phyloP scores from a whole-genome alignment of 1,284 basidiomycete species.

The Austroboletus novae-zelandiae region DNA sequence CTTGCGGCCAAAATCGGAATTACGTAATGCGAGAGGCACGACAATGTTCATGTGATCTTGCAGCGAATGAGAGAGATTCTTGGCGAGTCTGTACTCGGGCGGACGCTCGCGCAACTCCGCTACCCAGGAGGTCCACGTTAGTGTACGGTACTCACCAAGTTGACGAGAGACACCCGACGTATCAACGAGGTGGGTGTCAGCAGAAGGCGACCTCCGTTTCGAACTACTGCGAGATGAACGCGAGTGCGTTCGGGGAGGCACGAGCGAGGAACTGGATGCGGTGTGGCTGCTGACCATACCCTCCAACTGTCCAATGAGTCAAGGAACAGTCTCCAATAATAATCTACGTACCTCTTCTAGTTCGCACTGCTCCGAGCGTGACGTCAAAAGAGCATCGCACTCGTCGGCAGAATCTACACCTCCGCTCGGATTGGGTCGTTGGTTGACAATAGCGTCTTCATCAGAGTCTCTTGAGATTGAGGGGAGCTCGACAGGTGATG shows the following conservation, averaged over 20 bases:
- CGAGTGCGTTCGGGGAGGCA: not conserved
- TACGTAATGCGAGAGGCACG: constrained; percentile 30
- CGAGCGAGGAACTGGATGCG: constrained; percentile 16
- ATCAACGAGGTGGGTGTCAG: not conserved
- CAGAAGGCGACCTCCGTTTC: not conserved
- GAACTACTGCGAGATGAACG: not conserved
- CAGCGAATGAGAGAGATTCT: constrained; percentile 46
- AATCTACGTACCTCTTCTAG: not conserved
- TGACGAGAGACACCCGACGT: not conserved
- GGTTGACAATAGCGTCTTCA: not conserved
- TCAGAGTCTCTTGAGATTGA: not conserved
- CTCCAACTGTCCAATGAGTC: constrained; percentile 7
- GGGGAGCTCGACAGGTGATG: not conserved
- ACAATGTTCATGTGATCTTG: constrained; percentile 54
- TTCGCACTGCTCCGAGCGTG: not conserved
- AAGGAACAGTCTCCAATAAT: not conserved
- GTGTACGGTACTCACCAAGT: constrained; percentile 10
- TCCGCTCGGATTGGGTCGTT: constrained; percentile 3
- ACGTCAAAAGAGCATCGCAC: constrained; percentile 15
- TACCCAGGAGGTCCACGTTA: constrained; percentile 28
- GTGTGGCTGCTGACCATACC: constrained; percentile 10
- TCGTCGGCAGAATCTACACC: constrained; percentile 20
- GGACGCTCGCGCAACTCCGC: constrained; percentile 13
- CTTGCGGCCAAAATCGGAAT: constrained; percentile 37
- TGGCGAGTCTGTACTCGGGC: constrained; percentile 36